Percentiles rank a stretch among this genome's conserved stretches.
Conservation (phyloP, 2,329 filamentous ascomycete species). For the Colletotrichum noveboracense region DNA sequence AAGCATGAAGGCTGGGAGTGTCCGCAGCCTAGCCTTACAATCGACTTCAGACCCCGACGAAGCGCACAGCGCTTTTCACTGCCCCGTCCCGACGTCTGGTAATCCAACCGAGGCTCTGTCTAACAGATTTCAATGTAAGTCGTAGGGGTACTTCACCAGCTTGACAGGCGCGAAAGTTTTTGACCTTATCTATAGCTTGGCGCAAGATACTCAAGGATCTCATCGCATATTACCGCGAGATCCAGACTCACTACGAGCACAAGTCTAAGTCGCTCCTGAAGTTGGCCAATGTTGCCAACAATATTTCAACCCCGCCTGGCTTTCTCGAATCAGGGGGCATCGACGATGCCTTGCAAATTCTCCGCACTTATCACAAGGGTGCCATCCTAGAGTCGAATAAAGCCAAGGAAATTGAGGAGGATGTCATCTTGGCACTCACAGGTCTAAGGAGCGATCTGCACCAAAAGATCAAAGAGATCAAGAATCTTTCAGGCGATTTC, state of each 20-base stretch:
- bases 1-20: slow-evolving; percentile 85
- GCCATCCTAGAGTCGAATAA: slow-evolving; percentile 83
- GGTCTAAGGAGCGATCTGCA: slow-evolving; percentile 87
- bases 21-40: slow-evolving; percentile 78
- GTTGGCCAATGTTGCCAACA: slow-evolving; percentile 83
- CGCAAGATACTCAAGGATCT: slow-evolving; percentile 93
- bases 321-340: slow-evolving; percentile 86
- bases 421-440: slow-evolving; percentile 87
- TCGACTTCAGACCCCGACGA: slow-evolving; percentile 72
- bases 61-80: slow-evolving; percentile 83
- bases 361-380: slow-evolving; percentile 83
- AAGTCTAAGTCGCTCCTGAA: slow-evolving; percentile 83
- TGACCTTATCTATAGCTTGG: slow-evolving; percentile 68
- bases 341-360: slow-evolving; percentile 81
- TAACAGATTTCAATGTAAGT: slow-evolving; percentile 84
- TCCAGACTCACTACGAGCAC: slow-evolving; percentile 87
- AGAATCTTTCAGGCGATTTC: slow-evolving; percentile 90
- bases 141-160: background rate
- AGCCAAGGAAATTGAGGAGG: slow-evolving; percentile 86
- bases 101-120: slow-evolving; percentile 89
- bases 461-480: slow-evolving; percentile 99
- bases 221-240: slow-evolving; percentile 91
- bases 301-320: slow-evolving; percentile 73
- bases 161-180: background rate
- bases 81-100: slow-evolving; percentile 85